These are phyloP conservation scores for Phialocephala subalpina DNA, from an alignment of 2,329 filamentous ascomycete genomes.

Conservation along the genomic window DNA sequence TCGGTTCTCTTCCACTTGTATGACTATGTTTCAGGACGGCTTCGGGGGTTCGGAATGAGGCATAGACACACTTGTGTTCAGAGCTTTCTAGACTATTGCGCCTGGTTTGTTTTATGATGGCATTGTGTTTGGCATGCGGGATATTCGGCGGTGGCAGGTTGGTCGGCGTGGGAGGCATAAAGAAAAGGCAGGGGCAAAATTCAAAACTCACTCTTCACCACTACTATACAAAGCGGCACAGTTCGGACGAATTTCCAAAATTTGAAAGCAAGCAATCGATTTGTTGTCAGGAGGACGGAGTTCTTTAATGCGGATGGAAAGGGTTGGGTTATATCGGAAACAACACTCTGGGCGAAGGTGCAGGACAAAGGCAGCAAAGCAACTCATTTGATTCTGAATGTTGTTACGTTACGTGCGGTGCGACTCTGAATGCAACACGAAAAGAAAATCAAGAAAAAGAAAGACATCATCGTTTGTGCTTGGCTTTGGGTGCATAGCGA, in stretches of 20 bases:
- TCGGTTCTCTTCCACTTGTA: slow-evolving; percentile 38
- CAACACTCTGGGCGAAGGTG: slow-evolving; percentile 29
- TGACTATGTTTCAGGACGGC: slow-evolving; percentile 46
- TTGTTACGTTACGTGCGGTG: slow-evolving; percentile 13
- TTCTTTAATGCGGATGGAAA: slow-evolving; percentile 46
- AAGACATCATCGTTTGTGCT: slow-evolving; percentile 19
- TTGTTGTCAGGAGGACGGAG: slow-evolving; percentile 42
- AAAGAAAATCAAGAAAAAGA: slow-evolving; percentile 23
- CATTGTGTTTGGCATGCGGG: slow-evolving; percentile 33
- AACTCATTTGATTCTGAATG: slow-evolving; percentile 5
- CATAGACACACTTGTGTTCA: slow-evolving; percentile 40
- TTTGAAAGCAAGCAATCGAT: slow-evolving; percentile 35
- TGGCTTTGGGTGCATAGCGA: slow-evolving; percentile 41
- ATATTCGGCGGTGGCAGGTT: slow-evolving; percentile 28
- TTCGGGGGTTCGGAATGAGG: slow-evolving; percentile 42
- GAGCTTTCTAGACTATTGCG: slow-evolving; percentile 39
- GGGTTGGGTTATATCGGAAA: slow-evolving; percentile 35
- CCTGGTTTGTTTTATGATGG: slow-evolving; percentile 37
- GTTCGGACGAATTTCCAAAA: slow-evolving; percentile 32
- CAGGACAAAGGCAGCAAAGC: slow-evolving; percentile 23
- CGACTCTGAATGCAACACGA: slow-evolving; percentile 28
- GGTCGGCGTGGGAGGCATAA: slow-evolving; percentile 38
- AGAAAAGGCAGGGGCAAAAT: slow-evolving; percentile 40
- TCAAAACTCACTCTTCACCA: slow-evolving; percentile 15
- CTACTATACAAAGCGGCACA: slow-evolving; percentile 25